Conservation (phyloP, 495 filamentous ascomycete species). For the Daldinia childiae region DNA sequence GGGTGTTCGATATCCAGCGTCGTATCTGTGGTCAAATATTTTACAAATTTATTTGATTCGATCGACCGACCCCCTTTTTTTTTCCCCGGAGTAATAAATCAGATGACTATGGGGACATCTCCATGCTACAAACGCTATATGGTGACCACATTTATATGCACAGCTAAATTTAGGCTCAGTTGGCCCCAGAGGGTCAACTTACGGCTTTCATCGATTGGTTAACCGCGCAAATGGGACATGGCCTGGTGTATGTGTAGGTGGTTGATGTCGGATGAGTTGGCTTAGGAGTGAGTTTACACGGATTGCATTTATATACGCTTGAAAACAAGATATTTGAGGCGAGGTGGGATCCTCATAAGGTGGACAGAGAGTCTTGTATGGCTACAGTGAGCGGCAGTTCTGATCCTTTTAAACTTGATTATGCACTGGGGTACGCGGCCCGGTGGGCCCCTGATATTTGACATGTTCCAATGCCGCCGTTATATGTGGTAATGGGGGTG, state of each 20-base stretch:
- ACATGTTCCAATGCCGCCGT: background rate
- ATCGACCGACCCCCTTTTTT: conserved; percentile 4
- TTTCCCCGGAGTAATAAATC: conserved; percentile 12
- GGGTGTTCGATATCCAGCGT: background rate
- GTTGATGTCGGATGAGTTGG: background rate
- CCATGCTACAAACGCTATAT: conserved; percentile 1
- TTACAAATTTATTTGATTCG: conserved; percentile 18
- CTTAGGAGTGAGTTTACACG: background rate
- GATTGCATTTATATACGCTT: background rate
- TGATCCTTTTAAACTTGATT: background rate
- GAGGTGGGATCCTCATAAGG: background rate
- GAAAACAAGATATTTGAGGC: background rate
- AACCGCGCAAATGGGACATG: background rate
- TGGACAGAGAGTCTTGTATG: background rate
- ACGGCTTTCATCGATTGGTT: background rate
- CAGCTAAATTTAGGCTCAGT: conserved; percentile 20
- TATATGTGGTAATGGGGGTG: background rate
- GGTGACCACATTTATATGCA: conserved; percentile 12
- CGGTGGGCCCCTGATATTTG: background rate
- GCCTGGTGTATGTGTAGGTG: background rate
- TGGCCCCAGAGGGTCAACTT: background rate
- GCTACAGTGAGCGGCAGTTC: background rate
- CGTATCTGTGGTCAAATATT: conserved; percentile 6
- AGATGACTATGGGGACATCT: conserved; percentile 13
- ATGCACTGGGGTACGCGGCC: background rate